Conservation (phyloP, 371 early-diverging fungal genomes). For the Mortierella sp. region DNA sequence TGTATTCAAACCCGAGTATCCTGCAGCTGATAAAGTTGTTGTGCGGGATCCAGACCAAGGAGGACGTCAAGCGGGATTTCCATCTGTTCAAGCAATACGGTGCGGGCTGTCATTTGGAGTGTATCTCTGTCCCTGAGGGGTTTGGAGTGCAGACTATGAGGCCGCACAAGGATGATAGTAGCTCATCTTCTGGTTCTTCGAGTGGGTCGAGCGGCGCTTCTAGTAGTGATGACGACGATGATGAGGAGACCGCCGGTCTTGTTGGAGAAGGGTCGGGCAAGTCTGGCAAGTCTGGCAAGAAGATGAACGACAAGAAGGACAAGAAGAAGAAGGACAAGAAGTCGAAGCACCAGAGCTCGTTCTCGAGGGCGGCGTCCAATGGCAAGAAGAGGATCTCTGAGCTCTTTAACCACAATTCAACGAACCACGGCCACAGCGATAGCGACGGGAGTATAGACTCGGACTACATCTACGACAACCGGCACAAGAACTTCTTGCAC, state of each 20-base stretch:
- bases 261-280: neutral
- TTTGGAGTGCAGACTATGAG: slow-evolving; percentile 55
- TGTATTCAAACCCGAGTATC: slow-evolving; percentile 64
- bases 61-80: slow-evolving; percentile 52
- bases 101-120: slow-evolving; percentile 54
- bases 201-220: slow-evolving; percentile 1
- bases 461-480: slow-evolving; percentile 49
- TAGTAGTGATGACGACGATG: slow-evolving; percentile 16
- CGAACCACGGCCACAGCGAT: neutral
- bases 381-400: slow-evolving; percentile 41
- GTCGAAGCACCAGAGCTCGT: slow-evolving; percentile 8
- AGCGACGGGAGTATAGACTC: slow-evolving; percentile 38
- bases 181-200: neutral
- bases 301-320: neutral
- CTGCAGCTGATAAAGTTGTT: slow-evolving; percentile 63
- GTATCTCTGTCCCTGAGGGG: slow-evolving; percentile 58
- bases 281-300: neutral
- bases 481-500: slow-evolving; percentile 59
- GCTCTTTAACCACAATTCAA: slow-evolving; percentile 22
- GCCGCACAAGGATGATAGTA: neutral
- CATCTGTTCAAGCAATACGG: slow-evolving; percentile 47
- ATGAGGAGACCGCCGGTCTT: neutral
- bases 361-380: slow-evolving; percentile 34
- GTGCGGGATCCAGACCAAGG: slow-evolving; percentile 62
- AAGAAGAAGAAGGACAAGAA: slow-evolving; percentile 2